Evolutionary conservation across 306 rosid species (phyloP).

Genomic region (Vicia villosa): DNA sequence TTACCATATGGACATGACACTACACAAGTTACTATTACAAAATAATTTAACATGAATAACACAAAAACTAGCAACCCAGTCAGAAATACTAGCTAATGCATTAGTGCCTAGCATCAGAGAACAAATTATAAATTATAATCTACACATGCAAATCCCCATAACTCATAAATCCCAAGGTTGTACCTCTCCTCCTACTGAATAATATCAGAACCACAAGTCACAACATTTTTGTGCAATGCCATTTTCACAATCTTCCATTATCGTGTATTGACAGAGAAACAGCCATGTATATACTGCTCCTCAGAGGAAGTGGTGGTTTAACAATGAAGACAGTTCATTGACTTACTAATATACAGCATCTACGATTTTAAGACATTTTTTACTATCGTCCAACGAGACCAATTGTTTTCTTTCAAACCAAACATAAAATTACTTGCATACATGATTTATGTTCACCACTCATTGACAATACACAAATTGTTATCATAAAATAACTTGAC

Average conservation of each 20-base stretch:
- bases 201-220: not conserved
- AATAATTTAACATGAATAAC: not conserved
- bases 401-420: slow-evolving; percentile 5
- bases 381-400: not conserved
- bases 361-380: not conserved
- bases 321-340: not conserved
- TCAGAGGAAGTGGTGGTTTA: not conserved
- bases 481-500: not conserved
- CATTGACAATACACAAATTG: not conserved
- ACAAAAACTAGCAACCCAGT: not conserved
- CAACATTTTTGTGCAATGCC: not conserved
- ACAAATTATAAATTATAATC: not conserved
- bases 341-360: slow-evolving; percentile 8
- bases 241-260: slow-evolving; percentile 18
- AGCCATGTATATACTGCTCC: not conserved
- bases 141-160: not conserved
- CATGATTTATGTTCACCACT: not conserved
- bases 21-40: not conserved
- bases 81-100: slow-evolving; percentile 1
- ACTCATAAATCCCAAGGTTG: slow-evolving; percentile 3
- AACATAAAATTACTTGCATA: not conserved
- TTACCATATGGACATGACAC: not conserved
- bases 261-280: not conserved
- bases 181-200: not conserved
- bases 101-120: not conserved